Evolutionary conservation across 768 basidiomycete genomes (phyloP), one percentile per base, ranked within the genome.

Genomic region (Pleurotus cornucopiae): DNA sequence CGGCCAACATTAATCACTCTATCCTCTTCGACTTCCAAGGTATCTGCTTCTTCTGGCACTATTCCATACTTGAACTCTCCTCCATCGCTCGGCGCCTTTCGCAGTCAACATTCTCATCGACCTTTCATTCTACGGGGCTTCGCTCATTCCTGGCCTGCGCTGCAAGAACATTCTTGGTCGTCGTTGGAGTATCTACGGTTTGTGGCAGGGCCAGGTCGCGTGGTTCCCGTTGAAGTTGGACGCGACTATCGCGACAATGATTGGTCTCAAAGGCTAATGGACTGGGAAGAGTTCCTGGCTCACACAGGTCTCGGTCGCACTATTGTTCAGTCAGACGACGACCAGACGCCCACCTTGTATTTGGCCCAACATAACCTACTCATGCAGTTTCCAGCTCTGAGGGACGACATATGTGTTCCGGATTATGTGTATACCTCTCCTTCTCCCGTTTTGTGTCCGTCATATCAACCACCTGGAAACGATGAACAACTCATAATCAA

Each of bases 341-440:
- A 76, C 16, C 25, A n/a, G 20, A 26, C 2, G 43, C 38, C 40
- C 12, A 20, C 43, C 6, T 62, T 87, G 38, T 99, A 99, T 68
- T 83, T 99, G 44, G 97, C 97, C 0, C 97, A 99, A 66, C 87
- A 99, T 71, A 81, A 85, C 62, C 79, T 99, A 12, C 75, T 95
- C 57, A 72, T 71, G 40, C 97, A 99, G 67, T 94, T 98, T 61
- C 94, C 94, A 1, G 67, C 69, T 2, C 76, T 99, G 43, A 74
- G 80, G 47, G 73, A 77, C 6, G 97, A 98, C 64, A 82, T 98
- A 48, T 59, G 78, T 7, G 62, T 92, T n/a, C 96, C 97, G 0
- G 94, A 97, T 66, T 94, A 96, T 64, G 86, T 90, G 21, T 98
- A 91, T 66, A 76, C 88, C 13, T 78, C 73, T 6, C 77, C 85